phyloP scores from a whole-genome alignment of 768 basidiomycete genomes.

The Psilocybe cubensis region DNA sequence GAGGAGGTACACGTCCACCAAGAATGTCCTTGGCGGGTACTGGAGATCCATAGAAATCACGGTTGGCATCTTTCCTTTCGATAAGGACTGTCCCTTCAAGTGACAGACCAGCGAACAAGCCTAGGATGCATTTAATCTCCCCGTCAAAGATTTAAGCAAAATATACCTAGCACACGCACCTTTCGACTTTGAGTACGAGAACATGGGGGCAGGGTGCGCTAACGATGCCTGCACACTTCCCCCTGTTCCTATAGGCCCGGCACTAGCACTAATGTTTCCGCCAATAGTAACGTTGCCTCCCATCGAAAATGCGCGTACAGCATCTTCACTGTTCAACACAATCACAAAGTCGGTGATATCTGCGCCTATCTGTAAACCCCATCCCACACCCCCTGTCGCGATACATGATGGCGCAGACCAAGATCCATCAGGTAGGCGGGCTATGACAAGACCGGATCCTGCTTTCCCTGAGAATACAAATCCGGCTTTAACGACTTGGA shows the following conservation, averaged over 20 bases:
- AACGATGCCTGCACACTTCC: conserved; percentile 86
- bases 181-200: conserved; percentile 95
- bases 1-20: conserved; percentile 93
- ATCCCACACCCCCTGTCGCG: conserved; percentile 92
- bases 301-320: conserved; percentile 92
- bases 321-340: conserved; percentile 95
- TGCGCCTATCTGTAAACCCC: conserved; percentile 95
- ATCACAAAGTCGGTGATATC: conserved; percentile 96
- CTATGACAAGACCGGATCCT: conserved; percentile 91
- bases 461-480: conserved; percentile 96
- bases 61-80: conserved; percentile 95
- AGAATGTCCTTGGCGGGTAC: conserved; percentile 92
- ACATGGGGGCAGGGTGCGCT: conserved; percentile 96
- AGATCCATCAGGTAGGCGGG: conserved; percentile 90
- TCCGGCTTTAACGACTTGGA: conserved; percentile 92
- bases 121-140: conserved; percentile 37
- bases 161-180: conserved; percentile 48
- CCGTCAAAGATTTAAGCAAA: background rate
- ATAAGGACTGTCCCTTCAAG: conserved; percentile 94
- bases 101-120: conserved; percentile 92
- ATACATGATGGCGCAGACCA: conserved; percentile 98
- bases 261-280: conserved; percentile 82
- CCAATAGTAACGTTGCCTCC: conserved; percentile 98
- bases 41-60: conserved; percentile 93
- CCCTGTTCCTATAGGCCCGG: conserved; percentile 94